Base-by-base conservation (phyloP, 768 basidiomycete genomes). In the Tulasnella sp. region DNA sequence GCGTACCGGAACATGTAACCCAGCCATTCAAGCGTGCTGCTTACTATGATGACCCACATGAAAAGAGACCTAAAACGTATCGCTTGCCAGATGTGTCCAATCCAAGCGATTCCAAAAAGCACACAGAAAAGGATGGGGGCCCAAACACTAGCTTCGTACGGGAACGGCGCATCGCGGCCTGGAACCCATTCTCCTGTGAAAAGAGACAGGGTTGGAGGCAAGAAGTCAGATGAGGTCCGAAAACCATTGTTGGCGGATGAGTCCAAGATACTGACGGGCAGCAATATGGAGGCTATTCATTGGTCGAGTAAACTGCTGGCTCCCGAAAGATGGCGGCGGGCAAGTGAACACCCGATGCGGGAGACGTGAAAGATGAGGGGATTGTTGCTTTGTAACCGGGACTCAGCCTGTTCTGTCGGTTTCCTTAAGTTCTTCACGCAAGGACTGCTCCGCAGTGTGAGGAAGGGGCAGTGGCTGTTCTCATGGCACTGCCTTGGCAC, bases 1-100 rank as follows among this genome's bases (percentile, higher is more conserved):
- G 20, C 67, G 13, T 39, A 77, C 75, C 75, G 35, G 32, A 35
- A 39, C 18, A 77, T 48, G 69, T 77, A 77, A 9, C 75, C 75
- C 73, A 77, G 6, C 23, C 35, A 37, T 57, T 77, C 75, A n/a
- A 61, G 35, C n/a, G 57, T 39, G 23, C 35, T 0, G 20, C n/a
- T 32, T 15, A 77, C 35, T 7, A 77, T 7, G 39, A 69, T 42
- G 2, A 55, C 4, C 20, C 61, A n/a, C 75, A 77, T 77, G 61
- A 67, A 77, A 39, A 67, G 32, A 4, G 75, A 29, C 42, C 26
- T 77, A 3, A 37, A 61, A 2, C n/a, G n/a, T n/a, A 77, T 37
- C 26, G 75, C 75, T 42, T 73, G 75, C 11, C 32, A 26, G 1
- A 70, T 26, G 37, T 77, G 75, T 13, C 18, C 39, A 0, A 48